Conservation (phyloP, 2,329 filamentous ascomycete genomes). For the Shiraia bambusicola region DNA sequence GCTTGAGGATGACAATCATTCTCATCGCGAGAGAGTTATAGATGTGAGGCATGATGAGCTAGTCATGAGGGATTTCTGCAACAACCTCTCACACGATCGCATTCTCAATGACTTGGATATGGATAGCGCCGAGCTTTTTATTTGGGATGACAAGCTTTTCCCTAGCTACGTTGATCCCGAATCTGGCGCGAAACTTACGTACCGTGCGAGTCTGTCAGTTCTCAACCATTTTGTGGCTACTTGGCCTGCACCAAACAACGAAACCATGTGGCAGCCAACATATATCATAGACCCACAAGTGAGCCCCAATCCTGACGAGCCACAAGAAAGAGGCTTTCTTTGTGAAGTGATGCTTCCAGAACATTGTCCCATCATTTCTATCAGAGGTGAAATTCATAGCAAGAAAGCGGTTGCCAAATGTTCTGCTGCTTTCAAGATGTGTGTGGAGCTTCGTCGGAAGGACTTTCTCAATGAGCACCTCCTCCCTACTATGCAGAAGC, state of each 20-base stretch:
- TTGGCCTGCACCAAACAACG: slow-evolving; percentile 57
- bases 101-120: slow-evolving; percentile 63
- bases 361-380: slow-evolving; percentile 68
- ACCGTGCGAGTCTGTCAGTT: slow-evolving; percentile 69
- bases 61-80: slow-evolving; percentile 74
- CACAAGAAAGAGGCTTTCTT: slow-evolving; percentile 37
- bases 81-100: slow-evolving; percentile 71
- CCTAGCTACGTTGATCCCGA: slow-evolving; percentile 61
- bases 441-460: slow-evolving; percentile 65
- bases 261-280: slow-evolving; percentile 50
- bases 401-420: slow-evolving; percentile 81
- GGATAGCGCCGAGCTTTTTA: slow-evolving; percentile 58
- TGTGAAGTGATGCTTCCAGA: slow-evolving; percentile 80
- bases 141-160: slow-evolving; percentile 51
- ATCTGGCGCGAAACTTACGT: slow-evolving; percentile 78
- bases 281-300: slow-evolving; percentile 58
- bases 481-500: slow-evolving; percentile 70
- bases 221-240: slow-evolving; percentile 73
- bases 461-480: slow-evolving; percentile 73
- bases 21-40: slow-evolving; percentile 58
- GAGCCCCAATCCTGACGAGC: slow-evolving; percentile 7
- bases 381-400: slow-evolving; percentile 62
- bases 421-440: slow-evolving; percentile 84
- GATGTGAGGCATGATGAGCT: slow-evolving; percentile 62
- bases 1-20: slow-evolving; percentile 69